phyloP scores from a whole-genome alignment of 805 yeast genomes.

The Zygosaccharomyces kombuchaensis region DNA sequence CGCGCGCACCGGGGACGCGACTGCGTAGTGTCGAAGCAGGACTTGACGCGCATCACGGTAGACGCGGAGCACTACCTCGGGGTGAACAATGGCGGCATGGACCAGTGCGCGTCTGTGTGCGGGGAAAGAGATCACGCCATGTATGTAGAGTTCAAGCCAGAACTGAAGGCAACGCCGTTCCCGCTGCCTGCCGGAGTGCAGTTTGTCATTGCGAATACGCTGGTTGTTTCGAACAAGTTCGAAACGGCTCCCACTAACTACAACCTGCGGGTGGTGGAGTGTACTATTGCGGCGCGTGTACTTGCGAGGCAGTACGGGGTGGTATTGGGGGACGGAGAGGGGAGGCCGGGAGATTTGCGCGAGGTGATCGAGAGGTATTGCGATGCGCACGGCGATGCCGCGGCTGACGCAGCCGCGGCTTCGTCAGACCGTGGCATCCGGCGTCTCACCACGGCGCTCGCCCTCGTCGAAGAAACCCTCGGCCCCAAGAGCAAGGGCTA shows the following conservation, averaged over 20 bases:
- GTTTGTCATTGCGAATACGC: constrained; percentile 60
- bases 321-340: constrained; percentile 30
- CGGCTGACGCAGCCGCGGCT: too few species aligned
- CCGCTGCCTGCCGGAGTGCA: constrained; percentile 47
- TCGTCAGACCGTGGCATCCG: constrained; percentile 7
- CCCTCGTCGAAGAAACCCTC: constrained; percentile 43
- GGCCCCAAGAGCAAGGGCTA: constrained; percentile 43
- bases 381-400: constrained; percentile 16
- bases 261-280: constrained; percentile 69
- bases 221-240: constrained; percentile 58
- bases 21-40: constrained; percentile 42
- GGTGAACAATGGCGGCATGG: constrained; percentile 77
- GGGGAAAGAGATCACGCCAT: constrained; percentile 57
- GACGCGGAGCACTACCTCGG: constrained; percentile 69
- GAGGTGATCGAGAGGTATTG: constrained; percentile 57
- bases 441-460: constrained; percentile 40
- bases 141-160: constrained; percentile 57
- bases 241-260: constrained; percentile 69
- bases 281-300: constrained; percentile 59
- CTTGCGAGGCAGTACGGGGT: constrained; percentile 48
- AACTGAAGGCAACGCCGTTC: constrained; percentile 50
- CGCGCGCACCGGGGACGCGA: constrained; percentile 44
- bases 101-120: constrained; percentile 66
- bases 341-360: constrained; percentile 47
- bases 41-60: constrained; percentile 55